Base-by-base conservation (phyloP, 2,329 filamentous ascomycete species). In the Plenodomus biglobosus region DNA sequence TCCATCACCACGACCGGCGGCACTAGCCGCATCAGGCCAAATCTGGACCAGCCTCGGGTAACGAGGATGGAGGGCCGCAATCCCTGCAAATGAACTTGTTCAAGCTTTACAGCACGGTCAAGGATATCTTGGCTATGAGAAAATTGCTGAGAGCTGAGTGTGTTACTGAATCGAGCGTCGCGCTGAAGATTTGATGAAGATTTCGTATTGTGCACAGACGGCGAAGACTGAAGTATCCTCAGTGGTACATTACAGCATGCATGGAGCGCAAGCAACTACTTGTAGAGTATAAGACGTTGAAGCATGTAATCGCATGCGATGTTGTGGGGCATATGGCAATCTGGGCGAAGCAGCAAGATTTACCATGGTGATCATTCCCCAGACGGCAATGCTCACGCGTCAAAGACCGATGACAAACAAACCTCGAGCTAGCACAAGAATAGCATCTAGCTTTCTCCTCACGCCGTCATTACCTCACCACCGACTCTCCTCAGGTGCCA, bases 401-500 rank as follows among this genome's bases (percentile, higher is more conserved):
- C 27, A 32, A 32, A 15, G 27, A 6, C 27, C 13, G 27, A 15
- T 32, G 27, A 32, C 27, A 32, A 32, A 32, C 27, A 32, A 32
- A 11, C 8, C 27, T 32, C 27, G 27, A 15, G 27, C 27, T 32
- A 32, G 27, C 27, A 24, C 40, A n/a, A n/a, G 48, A 19, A 40
- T 27, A 15, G 39, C 19, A 16, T 38, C 34, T 35, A 39, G 18
- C 30, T 24, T 15, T 37, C 34, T 39, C 22, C 34, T 44, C 20
- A 37, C 34, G 32, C 45, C 50, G 52, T 55, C 55, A 59, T 52
- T 40, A 24, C 38, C 39, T 46, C 30, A 45, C 38, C 15, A 5
- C 22, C 22, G 24, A 41, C 48, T 30, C 38, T 40, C 22, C 51
- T 38, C 43, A 22, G 32, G 44, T 41, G 24, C 44, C 19, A 52